Evolutionary conservation across 768 basidiomycete species (phyloP).

Genomic region (Amylocystis lapponica): DNA sequence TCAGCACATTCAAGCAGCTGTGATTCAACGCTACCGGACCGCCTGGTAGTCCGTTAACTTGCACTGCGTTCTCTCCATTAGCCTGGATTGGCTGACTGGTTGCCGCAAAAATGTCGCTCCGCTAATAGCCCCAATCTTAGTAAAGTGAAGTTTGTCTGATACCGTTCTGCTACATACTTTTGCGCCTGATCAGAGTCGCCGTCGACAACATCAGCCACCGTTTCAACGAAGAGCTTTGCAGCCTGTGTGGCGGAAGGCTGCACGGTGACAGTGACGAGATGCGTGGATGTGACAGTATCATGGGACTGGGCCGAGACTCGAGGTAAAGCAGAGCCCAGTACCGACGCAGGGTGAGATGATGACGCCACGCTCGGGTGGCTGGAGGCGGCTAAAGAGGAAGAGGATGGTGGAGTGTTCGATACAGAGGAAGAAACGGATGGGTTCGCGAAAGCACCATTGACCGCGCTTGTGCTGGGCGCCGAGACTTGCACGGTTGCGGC

Average conservation of each 20-base stretch:
- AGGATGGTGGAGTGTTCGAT: no score
- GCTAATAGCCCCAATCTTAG: no score
- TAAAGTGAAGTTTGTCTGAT: background rate
- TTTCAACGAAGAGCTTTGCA: background rate
- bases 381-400: no score
- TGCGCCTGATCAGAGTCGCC: slow-evolving; percentile 1
- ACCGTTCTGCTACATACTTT: no score
- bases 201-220: background rate
- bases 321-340: no score
- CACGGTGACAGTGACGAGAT: slow-evolving; percentile 11
- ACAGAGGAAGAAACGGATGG: no score
- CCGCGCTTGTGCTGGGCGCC: background rate
- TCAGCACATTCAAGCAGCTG: slow-evolving; percentile 53
- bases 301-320: no score
- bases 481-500: slow-evolving; percentile 2
- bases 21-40: background rate
- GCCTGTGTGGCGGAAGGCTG: slow-evolving; percentile 3
- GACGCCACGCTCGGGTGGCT: no score
- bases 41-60: background rate
- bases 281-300: background rate
- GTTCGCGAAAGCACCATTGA: no score
- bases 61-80: slow-evolving; percentile 2
- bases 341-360: no score
- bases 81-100: slow-evolving; percentile 25
- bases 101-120: no score